These are phyloP conservation scores for Colletotrichum sp. DNA, from an alignment of 2,329 filamentous ascomycete genomes.

Conservation along the genomic window DNA sequence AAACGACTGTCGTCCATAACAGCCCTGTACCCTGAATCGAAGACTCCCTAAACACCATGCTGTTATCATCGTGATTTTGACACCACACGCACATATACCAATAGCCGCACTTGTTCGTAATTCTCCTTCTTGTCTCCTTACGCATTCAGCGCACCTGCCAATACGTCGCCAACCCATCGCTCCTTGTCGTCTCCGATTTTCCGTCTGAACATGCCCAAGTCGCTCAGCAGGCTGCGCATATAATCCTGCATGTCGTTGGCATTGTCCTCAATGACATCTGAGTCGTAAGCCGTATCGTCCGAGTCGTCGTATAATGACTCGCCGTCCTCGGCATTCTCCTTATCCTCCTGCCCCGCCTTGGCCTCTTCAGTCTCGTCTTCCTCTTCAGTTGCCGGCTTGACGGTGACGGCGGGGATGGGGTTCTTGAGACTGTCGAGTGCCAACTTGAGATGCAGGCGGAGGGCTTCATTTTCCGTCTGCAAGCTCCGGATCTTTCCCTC, in stretches of 20 bases:
- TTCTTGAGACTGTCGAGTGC: slow-evolving; percentile 88
- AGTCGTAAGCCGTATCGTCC: slow-evolving; percentile 44
- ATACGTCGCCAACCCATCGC: slow-evolving; percentile 69
- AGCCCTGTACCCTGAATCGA: slow-evolving; percentile 1
- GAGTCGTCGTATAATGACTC: slow-evolving; percentile 48
- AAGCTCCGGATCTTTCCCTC: slow-evolving; percentile 94
- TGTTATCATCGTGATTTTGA: slow-evolving; percentile 11
- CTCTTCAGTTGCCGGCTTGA: slow-evolving; percentile 26
- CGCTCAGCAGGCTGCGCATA: slow-evolving; percentile 82
- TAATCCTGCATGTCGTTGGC: slow-evolving; percentile 77
- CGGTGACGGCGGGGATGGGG: slow-evolving; percentile 73
- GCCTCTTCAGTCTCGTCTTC: slow-evolving; percentile 1
- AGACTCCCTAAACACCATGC: slow-evolving; percentile 23
- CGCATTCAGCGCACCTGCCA: slow-evolving; percentile 48
- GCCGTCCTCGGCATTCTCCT: slow-evolving; percentile 66
- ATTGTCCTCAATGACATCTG: slow-evolving; percentile 54
- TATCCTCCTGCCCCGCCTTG: slow-evolving; percentile 33
- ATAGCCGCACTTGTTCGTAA: neutral
- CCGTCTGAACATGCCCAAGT: slow-evolving; percentile 79
- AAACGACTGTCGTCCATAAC: neutral
- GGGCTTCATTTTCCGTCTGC: slow-evolving; percentile 87
- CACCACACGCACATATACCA: neutral
- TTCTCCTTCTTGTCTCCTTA: slow-evolving; percentile 23
- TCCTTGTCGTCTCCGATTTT: slow-evolving; percentile 86
- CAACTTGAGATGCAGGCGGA: slow-evolving; percentile 86